A percentile compares a stretch with the other conserved stretches of the same genome.
Conservation (phyloP, 2,329 filamentous ascomycete genomes). For the Pseudocercospora vitis region DNA sequence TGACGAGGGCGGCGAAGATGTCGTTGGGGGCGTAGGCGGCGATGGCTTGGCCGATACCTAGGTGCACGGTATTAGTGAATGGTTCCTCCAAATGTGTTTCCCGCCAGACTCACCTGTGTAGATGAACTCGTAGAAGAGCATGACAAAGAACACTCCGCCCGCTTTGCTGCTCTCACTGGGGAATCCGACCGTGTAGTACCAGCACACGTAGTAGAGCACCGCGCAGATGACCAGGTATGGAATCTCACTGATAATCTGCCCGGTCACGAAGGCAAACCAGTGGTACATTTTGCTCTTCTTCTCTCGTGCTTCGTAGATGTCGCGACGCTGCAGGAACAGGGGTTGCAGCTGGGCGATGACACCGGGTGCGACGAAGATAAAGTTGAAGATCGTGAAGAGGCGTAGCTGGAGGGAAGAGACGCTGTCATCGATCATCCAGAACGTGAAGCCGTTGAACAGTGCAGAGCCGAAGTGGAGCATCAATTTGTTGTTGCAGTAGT, state of each 20-base stretch:
- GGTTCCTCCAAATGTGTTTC: not conserved
- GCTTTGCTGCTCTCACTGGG: conserved; percentile 47
- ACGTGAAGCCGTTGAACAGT: conserved; percentile 52
- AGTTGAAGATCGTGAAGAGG: conserved; percentile 40
- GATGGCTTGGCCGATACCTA: conserved; percentile 57
- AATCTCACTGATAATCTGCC: conserved; percentile 69
- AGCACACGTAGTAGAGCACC: conserved; percentile 49
- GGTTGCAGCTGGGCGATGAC: conserved; percentile 61
- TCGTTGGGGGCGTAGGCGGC: conserved; percentile 47
- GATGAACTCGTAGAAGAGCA: conserved; percentile 61
- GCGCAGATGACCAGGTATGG: conserved; percentile 64
- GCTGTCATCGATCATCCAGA: conserved; percentile 45
- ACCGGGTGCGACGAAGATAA: conserved; percentile 42
- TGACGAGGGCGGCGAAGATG: conserved; percentile 49
- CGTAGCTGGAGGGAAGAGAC: conserved; percentile 41
- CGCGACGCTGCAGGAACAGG: conserved; percentile 58
- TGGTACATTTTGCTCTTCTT: conserved; percentile 69
- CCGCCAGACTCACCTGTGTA: conserved; percentile 37
- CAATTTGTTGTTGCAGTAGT: conserved; percentile 67
- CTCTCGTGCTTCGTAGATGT: conserved; percentile 61
- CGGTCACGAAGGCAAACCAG: conserved; percentile 69
- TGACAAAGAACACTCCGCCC: conserved; percentile 45
- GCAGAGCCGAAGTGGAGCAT: conserved; percentile 54
- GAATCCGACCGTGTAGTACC: conserved; percentile 45
- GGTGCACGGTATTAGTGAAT: not conserved